Conservation (phyloP, 495 filamentous ascomycete species). For the Xylaria castorea region DNA sequence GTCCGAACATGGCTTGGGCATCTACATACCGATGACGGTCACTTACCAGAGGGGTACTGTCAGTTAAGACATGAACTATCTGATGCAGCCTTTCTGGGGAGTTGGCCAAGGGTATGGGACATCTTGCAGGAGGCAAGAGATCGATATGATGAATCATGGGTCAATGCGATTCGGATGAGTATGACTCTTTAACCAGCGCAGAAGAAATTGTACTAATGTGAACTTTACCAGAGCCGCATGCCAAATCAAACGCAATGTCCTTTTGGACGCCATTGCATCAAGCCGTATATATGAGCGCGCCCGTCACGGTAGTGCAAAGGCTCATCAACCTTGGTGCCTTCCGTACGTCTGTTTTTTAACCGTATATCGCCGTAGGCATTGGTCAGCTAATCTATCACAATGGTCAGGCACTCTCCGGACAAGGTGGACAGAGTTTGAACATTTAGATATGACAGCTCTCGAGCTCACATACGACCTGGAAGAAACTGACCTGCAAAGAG, state of each 20-base stretch:
- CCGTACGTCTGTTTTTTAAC: background rate
- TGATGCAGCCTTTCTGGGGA: background rate
- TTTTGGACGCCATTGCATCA: background rate
- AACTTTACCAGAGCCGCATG: background rate
- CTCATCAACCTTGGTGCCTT: background rate
- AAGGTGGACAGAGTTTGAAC: background rate
- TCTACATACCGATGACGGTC: background rate
- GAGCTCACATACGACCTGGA: background rate
- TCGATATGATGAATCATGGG: constrained; percentile 1
- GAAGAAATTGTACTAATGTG: background rate
- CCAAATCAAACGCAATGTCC: background rate
- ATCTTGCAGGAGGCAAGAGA: background rate
- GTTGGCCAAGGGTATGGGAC: background rate
- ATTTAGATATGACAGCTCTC: background rate
- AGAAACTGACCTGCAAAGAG: background rate
- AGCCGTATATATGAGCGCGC: background rate
- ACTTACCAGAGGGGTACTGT: background rate
- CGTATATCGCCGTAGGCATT: background rate
- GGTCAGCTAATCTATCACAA: background rate
- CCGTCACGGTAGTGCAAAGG: background rate
- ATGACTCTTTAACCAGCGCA: background rate
- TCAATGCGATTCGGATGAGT: background rate
- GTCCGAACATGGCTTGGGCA: background rate
- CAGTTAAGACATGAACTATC: background rate
- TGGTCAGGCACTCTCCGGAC: background rate